Base-by-base conservation (phyloP, 2,329 filamentous ascomycete species). In the Calonectria pseudoreteaudii region DNA sequence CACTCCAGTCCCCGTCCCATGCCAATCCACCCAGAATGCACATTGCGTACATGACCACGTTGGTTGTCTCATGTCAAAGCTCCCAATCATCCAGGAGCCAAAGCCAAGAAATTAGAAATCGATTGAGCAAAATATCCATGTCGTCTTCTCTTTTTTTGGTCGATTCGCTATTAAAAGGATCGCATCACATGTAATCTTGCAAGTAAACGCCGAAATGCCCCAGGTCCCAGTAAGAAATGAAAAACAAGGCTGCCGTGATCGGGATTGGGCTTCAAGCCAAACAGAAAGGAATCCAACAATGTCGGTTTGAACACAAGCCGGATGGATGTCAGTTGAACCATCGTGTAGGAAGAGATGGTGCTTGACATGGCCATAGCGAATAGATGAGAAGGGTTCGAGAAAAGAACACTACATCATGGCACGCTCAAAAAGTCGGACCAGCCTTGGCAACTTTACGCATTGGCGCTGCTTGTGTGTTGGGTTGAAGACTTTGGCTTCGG, bases 401-500 rank as follows among this genome's bases (percentile, higher is more conserved):
- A 64, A 62, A 11, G n/a, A 64, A 28, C 13, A 67, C n/a, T 23
- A 28, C 13, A 28, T 28, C 14, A 16, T n/a, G 7, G n/a, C 20
- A 64, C 34, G 13, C 44, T 7, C n/a, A 23, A 20, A 30, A 28
- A 28, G 36, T 20, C 26, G 16, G 30, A 4, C 16, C 56, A 41
- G 28, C 34, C 7, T 34, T 41, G 4, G 11, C 38, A 60, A 16
- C 9, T 38, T 67, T 70, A 79, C 49, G 70, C 73, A n/a, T 76
- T 73, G n/a, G 68, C 64, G 26, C 60, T 68, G 26, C 28, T 16
- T 23, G 53, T 50, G 26, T 44, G 28, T 10, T 50, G 41, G 30
- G 18, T 50, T n/a, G 79, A 69, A 16, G 73, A 44, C 44, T 70
- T 60, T 11, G 72, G 50, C 53, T 75, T 75, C 26, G 74, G 64